Base-by-base conservation (phyloP, 2,329 filamentous ascomycete species). In the Arthroderma sp. region DNA sequence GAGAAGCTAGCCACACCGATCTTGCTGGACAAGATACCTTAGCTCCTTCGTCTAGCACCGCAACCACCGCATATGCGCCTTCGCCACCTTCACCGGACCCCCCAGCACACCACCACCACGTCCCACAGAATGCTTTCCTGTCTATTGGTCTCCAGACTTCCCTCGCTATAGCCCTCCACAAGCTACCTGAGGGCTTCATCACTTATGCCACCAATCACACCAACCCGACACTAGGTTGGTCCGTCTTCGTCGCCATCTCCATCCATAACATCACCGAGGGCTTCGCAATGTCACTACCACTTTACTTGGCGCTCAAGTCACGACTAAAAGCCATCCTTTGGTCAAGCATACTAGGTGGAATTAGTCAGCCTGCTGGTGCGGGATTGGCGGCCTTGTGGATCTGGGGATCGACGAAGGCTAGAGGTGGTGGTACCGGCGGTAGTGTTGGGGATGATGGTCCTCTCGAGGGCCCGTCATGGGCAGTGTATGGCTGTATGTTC, bases 191-290 rank as follows among this genome's bases (percentile, higher is more conserved):
- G 70, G 83, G 82, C 39, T 85, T 85, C 71, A 85, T 98, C 64
- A 97, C 91, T 0, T 98, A 94, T 69, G 91, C 93, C 8, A 96
- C 93, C 8, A 98, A 97, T 71, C 93, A 98, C 68, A 91, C 90
- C 11, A 97, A 91, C 69, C 91, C 93, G 0, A 78, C 81, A 0
- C 81, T 98, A 0, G 93, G 93, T 19, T 83, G 95, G 71, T 87
- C 88, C 55, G 89, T 98, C 56, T 98, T 98, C 74, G 81, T 97
- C 71, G 91, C 93, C 0, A 80, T 98, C 6, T 95, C 95, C 68
- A 91, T 98, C 59, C 93, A 98, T 78, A 98, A 97, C 74, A 95
- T 98, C 66, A 91, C 89, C 28, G 93, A 98, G 74, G 93, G 93
- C 1, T 97, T 97, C 68, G 88, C 91, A 61, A 86, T 98, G 80